A percentile compares a stretch with the other conserved stretches of the same genome.
phyloP scores from a whole-genome alignment of 257 asterid genomes.

The Solanum medicagineum region DNA sequence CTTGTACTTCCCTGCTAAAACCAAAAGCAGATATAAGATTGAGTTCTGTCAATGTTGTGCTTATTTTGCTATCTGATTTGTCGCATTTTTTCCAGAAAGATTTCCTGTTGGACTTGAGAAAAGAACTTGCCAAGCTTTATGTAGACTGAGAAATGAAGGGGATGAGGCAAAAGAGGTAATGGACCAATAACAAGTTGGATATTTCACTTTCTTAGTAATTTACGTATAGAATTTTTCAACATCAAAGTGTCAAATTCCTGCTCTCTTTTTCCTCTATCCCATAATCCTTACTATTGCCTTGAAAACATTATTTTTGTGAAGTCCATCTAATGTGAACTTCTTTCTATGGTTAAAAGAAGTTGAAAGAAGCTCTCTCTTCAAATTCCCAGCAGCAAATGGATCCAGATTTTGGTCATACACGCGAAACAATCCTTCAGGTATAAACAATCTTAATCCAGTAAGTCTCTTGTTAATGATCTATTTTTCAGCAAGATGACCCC shows the following conservation, averaged over 20 bases:
- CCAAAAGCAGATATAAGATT: not conserved
- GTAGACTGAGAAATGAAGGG: slow-evolving; percentile 56
- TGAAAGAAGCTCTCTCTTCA: slow-evolving; percentile 67
- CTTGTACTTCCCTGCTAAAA: slow-evolving; percentile 1
- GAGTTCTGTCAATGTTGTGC: not conserved
- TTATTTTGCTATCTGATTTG: slow-evolving; percentile 1
- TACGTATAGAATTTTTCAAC: not conserved
- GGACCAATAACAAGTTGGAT: not conserved
- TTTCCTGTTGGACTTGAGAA: slow-evolving; percentile 53
- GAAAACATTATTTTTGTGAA: not conserved
- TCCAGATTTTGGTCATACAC: slow-evolving; percentile 57
- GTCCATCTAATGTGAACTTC: not conserved
- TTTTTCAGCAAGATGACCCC: not conserved
- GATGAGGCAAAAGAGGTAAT: slow-evolving; percentile 80
- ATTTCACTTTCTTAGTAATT: not conserved
- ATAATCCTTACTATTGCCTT: not conserved
- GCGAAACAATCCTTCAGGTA: slow-evolving; percentile 87
- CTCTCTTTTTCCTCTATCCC: not conserved
- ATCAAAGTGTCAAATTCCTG: not conserved
- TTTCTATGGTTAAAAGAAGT: slow-evolving; percentile 32
- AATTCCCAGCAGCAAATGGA: slow-evolving; percentile 34
- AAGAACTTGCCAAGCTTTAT: slow-evolving; percentile 68
- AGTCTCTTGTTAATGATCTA: not conserved
- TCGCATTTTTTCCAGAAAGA: slow-evolving; percentile 36
- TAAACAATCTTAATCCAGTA: not conserved